phyloP scores from a whole-genome alignment of 331 rosid genomes.

The Quercus lobata region DNA sequence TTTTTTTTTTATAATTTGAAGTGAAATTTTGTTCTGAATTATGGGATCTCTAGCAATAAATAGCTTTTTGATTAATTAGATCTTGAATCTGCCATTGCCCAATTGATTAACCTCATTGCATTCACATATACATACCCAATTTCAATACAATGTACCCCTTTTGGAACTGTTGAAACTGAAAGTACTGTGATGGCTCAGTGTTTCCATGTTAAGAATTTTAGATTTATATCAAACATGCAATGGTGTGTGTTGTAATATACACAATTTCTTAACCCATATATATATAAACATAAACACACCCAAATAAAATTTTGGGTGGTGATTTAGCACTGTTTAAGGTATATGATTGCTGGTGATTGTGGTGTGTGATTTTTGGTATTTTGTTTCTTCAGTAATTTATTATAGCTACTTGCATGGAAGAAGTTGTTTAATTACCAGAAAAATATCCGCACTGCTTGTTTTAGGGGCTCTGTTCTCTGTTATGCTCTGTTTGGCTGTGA shows the following conservation, averaged over 20 bases:
- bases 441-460: not conserved
- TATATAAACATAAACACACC: not conserved
- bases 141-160: conserved; percentile 2
- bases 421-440: not conserved
- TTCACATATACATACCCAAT: conserved; percentile 1
- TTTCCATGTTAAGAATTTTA: not conserved
- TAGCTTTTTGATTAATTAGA: conserved; percentile 41
- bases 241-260: not conserved
- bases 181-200: not conserved
- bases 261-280: not conserved
- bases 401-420: not conserved
- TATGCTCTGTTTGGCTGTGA: not conserved
- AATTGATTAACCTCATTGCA: not conserved
- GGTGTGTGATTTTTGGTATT: not conserved
- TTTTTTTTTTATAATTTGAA: conserved; percentile 3
- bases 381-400: not conserved
- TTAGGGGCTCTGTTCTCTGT: not conserved
- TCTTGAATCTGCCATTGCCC: conserved; percentile 29
- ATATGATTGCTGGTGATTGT: not conserved
- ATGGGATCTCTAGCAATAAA: conserved; percentile 20
- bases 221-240: not conserved
- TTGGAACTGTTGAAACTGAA: not conserved
- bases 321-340: not conserved
- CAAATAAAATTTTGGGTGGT: not conserved
- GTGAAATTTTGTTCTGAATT: conserved; percentile 13